Base-by-base conservation (phyloP, 352 stramenopile genomes). In the Phytophthora pini region DNA sequence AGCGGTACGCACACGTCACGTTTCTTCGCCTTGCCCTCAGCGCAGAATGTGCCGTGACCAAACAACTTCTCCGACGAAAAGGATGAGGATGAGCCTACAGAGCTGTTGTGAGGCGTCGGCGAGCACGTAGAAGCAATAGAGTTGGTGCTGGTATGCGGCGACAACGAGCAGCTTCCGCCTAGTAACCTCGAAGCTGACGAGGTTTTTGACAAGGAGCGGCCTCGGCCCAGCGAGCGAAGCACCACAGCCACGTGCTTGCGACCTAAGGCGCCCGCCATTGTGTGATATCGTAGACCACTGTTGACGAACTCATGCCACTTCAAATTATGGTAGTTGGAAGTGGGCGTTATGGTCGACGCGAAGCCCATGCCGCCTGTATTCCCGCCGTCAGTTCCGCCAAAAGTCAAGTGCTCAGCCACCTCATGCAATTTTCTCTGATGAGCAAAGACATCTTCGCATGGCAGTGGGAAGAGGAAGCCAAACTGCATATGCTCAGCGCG, bases 381-480 rank as follows among this genome's bases (percentile, higher is more conserved):
- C 27, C 63, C 45, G 31, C 24, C 56, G 27, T 70, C 54, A 32
- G 49, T 59, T 53, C 71, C 67, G 9, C 81, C 74, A 76, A 86
- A 89, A 38, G 83, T 91, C 26, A 94, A 72, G 29, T 89, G 76
- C 15, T 91, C 82, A 0, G 86, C 86, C 9, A 94, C 77, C 65
- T 93, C 78, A 45, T 90, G 76, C 24, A 95, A 60, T 62, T 95
- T 95, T 52, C 84, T 81, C 54, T 95, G 84, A 12, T 87, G 74
- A 0, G 87, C 76, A 26, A 95, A 88, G 4, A 92, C 78, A 65
- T 95, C 87, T 74, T 95, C 87, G 45, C 80, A 92, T 15, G 87
- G 87, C 13, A 95, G 62, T 1, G 84, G 87, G 46, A 95, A 95
- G 2, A 95, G 58, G 22, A 93, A 87, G 0, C 84, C 79, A 20